Evolutionary conservation across 2,329 filamentous ascomycete genomes (phyloP), one percentile per base, ranked within the genome.

Genomic region (Colletotrichum eremochloae): DNA sequence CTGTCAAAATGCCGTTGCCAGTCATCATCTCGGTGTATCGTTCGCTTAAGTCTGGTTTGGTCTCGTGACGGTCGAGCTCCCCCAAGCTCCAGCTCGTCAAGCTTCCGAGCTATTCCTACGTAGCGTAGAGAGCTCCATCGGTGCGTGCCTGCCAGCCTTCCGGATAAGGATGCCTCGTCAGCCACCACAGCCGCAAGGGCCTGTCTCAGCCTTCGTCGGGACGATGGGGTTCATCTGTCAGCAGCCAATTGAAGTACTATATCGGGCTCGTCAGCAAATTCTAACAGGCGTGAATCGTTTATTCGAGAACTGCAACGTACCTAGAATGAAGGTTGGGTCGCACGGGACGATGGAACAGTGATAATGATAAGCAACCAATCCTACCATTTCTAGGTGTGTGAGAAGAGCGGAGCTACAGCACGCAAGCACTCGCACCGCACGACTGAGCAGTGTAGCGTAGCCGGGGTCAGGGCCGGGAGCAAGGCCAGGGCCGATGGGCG

Each of bases 1-100:
- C 64, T 68, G 58, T 58, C 44, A 50, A 33, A 50, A 63, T 29
- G 60, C 38, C 20, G 46, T 52, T 62, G 60, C 12, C 65, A 60
- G 65, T 58, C 66, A 18, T 69, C 66, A 64, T 69, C 69, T 69
- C 53, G 66, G 38, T 72, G 44, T 20, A 31, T 60, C 53, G 60
- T 33, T 61, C 68, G 66, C 46, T 46, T 14, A 20, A 20, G 53
- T 36, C 42, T 29, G 42, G 31, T 50, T 24, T 50, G 44, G 60
- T 38, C 20, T 14, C 9, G 46, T 61, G 44, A 42, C 57, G 42
- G 57, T 63, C 68, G 40, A 71, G 68, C 36, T 55, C 53, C 58
- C 31, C 20, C 50, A 38, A 72, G 52, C 57, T 52, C 57, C 57
- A 69, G 67, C 67, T 70, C 31, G 2, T 15, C 53, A 58, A 42